phyloP scores from a whole-genome alignment of 1,139 yeast species.

The Suhomyces panamericanus region DNA sequence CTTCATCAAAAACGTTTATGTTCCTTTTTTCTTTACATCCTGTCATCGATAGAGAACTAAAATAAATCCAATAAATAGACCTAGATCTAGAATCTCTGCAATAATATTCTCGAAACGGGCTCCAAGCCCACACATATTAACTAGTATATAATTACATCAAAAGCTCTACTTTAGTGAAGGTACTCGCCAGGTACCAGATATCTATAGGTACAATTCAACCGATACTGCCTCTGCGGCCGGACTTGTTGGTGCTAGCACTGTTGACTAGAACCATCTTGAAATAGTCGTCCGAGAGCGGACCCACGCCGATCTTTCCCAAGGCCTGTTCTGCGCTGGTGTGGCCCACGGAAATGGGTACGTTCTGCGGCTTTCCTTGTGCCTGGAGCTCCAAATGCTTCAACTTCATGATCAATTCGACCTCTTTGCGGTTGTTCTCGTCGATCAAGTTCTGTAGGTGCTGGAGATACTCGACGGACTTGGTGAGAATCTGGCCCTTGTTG shows the following conservation, averaged over 20 bases:
- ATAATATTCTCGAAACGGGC: not conserved
- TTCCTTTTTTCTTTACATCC: too few species aligned
- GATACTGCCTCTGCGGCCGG: constrained; percentile 15
- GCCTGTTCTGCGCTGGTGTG: constrained; percentile 82
- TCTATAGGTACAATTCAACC: constrained; percentile 5
- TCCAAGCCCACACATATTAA: not conserved
- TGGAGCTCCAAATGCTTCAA: constrained; percentile 55
- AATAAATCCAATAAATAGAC: not conserved
- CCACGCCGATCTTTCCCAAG: constrained; percentile 77
- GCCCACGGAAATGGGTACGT: constrained; percentile 47
- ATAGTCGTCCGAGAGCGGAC: constrained; percentile 62
- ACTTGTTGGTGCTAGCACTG: constrained; percentile 25
- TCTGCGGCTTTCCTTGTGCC: constrained; percentile 23
- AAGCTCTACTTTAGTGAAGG: too few species aligned
- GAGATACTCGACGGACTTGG: constrained; percentile 83
- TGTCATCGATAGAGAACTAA: not conserved
- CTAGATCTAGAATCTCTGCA: too few species aligned
- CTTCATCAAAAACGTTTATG: too few species aligned
- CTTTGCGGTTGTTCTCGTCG: constrained; percentile 75
- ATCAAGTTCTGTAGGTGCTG: constrained; percentile 70
- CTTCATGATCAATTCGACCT: constrained; percentile 68
- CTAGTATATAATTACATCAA: not conserved
- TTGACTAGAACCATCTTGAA: constrained; percentile 38
- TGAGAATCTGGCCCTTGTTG: constrained; percentile 85
- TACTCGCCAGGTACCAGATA: not conserved